A percentile compares a stretch with the other conserved stretches of the same genome.
phyloP scores from a whole-genome alignment of 2,329 filamentous ascomycete genomes.

The Sarocladium kiliense region DNA sequence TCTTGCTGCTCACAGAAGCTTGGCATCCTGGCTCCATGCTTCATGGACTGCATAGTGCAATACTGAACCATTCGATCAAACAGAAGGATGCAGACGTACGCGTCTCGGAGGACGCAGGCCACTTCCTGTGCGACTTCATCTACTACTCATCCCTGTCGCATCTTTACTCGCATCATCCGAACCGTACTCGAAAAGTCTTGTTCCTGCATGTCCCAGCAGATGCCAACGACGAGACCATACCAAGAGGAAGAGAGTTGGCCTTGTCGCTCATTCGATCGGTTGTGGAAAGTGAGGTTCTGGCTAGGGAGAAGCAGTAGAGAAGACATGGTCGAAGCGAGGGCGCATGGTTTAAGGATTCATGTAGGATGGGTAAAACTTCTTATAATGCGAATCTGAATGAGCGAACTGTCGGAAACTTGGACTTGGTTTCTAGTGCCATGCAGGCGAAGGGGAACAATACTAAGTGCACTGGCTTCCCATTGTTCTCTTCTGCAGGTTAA shows the following conservation, averaged over 20 bases:
- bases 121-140: conserved; percentile 74
- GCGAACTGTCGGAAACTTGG: not conserved
- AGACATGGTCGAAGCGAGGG: not conserved
- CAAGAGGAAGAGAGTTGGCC: conserved; percentile 44
- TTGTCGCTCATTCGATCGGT: conserved; percentile 52
- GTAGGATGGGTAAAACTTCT: not conserved
- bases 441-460: not conserved
- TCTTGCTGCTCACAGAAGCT: not conserved
- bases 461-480: not conserved
- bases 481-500: not conserved
- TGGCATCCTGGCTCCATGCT: no score
- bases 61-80: not conserved
- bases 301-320: conserved; percentile 9
- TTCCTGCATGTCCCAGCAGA: conserved; percentile 70
- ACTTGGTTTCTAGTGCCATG: not conserved
- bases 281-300: conserved; percentile 42
- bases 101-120: conserved; percentile 65
- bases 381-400: not conserved
- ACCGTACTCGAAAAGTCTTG: conserved; percentile 46
- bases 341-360: not conserved
- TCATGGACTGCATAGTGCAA: no score
- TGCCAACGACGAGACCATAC: conserved; percentile 42
- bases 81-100: conserved; percentile 41
- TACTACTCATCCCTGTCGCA: conserved; percentile 65
- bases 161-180: conserved; percentile 35